phyloP scores from a whole-genome alignment of 2,329 filamentous ascomycete species.

The Anthostomella pinea region DNA sequence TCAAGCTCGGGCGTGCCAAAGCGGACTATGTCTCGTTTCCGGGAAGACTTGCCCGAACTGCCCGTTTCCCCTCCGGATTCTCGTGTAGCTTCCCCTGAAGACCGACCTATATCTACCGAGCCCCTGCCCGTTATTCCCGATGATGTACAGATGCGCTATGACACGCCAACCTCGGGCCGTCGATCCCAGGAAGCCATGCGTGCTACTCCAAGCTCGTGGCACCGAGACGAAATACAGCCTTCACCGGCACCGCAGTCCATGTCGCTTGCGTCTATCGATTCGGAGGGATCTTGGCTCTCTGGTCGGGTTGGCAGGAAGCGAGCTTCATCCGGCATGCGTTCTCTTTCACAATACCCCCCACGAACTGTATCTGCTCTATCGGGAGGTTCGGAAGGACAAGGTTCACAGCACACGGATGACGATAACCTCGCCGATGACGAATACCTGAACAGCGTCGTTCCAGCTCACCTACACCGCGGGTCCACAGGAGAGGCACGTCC shows the following conservation, averaged over 20 bases:
- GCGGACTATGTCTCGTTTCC: constrained; percentile 85
- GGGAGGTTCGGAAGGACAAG: constrained; percentile 42
- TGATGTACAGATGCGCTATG: constrained; percentile 38
- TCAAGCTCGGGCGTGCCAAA: constrained; percentile 56
- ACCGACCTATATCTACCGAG: constrained; percentile 38
- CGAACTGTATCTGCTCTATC: constrained; percentile 55
- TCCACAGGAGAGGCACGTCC: constrained; percentile 51
- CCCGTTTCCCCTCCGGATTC: constrained; percentile 84
- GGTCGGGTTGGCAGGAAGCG: constrained; percentile 58
- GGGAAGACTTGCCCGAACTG: constrained; percentile 85
- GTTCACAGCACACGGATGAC: constrained; percentile 46
- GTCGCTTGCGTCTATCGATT: constrained; percentile 91
- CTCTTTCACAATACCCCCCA: constrained; percentile 34
- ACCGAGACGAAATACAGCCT: constrained; percentile 39
- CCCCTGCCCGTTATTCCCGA: constrained; percentile 34
- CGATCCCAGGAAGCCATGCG: constrained; percentile 40
- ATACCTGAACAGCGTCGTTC: constrained; percentile 59
- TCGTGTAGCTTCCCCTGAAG: constrained; percentile 73
- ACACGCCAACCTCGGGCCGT: constrained; percentile 46
- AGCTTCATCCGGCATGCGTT: constrained; percentile 44
- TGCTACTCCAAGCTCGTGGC: constrained; percentile 45
- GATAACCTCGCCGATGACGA: constrained; percentile 75
- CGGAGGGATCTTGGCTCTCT: constrained; percentile 93
- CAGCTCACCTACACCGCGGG: constrained; percentile 32
- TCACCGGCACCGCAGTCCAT: constrained; percentile 68